These are phyloP conservation scores for Euphorbia neoarborescens DNA, from an alignment of 441 rosid genomes.

Conservation along the genomic window DNA sequence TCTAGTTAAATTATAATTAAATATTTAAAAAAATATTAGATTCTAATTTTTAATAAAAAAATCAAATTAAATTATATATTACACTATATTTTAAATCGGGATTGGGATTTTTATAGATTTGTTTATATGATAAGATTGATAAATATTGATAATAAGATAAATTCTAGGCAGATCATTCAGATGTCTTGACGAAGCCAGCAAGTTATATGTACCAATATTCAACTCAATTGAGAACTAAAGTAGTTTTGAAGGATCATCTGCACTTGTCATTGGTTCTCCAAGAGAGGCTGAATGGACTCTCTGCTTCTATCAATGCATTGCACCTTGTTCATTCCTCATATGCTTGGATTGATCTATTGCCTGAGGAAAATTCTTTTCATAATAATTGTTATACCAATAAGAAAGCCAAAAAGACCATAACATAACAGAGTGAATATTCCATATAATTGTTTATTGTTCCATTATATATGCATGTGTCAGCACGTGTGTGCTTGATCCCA, in stretches of 20 bases:
- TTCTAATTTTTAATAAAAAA: too few relatives aligned
- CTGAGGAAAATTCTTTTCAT: slow-evolving; percentile 34
- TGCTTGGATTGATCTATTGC: slow-evolving; percentile 80
- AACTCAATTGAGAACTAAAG: slow-evolving; percentile 65
- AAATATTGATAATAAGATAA: too few relatives aligned
- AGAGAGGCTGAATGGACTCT: slow-evolving; percentile 86
- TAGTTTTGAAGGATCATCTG: slow-evolving; percentile 48
- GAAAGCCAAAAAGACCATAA: slow-evolving; percentile 55
- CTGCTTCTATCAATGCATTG: slow-evolving; percentile 87
- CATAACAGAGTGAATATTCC: slow-evolving; percentile 47
- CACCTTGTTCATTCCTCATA: slow-evolving; percentile 69
- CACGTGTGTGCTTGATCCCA: not conserved
- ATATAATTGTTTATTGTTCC: slow-evolving; percentile 9
- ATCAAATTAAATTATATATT: too few relatives aligned
- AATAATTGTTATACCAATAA: slow-evolving; percentile 54
- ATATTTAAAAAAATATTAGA: too few relatives aligned
- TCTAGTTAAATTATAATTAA: too few relatives aligned
- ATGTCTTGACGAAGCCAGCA: slow-evolving; percentile 70
- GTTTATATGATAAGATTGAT: too few relatives aligned
- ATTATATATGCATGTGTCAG: slow-evolving; percentile 1
- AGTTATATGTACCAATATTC: slow-evolving; percentile 72
- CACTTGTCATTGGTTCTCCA: slow-evolving; percentile 47
- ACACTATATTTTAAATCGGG: too few relatives aligned
- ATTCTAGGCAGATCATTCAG: slow-evolving; percentile 78
- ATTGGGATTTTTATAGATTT: too few relatives aligned